These are phyloP conservation scores for Atkinsonella hypoxylon DNA, from an alignment of 2,329 filamentous ascomycete species.

Conservation along the genomic window DNA sequence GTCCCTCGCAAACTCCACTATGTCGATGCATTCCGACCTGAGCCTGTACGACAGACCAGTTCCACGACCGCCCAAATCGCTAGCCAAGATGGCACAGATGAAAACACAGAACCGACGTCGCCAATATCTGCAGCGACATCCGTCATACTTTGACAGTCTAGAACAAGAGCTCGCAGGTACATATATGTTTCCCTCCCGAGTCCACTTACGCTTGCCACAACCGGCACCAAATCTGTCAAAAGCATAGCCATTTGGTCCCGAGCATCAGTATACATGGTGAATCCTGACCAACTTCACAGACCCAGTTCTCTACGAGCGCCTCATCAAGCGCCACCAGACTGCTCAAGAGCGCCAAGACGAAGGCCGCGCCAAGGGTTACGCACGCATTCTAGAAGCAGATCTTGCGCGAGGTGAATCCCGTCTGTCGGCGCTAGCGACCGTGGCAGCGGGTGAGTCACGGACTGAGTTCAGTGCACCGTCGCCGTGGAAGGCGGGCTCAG, in stretches of 20 bases:
- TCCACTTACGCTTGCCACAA: too few relatives aligned
- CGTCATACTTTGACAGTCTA: constrained; percentile 52
- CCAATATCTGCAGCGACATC: constrained; percentile 61
- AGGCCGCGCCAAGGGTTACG: constrained; percentile 63
- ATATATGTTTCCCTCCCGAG: constrained; percentile 6
- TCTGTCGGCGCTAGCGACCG: constrained; percentile 38
- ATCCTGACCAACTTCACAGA: constrained; percentile 30
- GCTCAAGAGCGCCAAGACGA: constrained; percentile 62
- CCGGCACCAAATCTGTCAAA: too few relatives aligned
- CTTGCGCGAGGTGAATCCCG: constrained; percentile 66
- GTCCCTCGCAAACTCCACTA: background rate
- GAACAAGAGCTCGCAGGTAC: constrained; percentile 45
- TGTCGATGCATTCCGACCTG: background rate
- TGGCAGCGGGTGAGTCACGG: constrained; percentile 5
- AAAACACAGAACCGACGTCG: constrained; percentile 64
- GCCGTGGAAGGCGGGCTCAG: background rate
- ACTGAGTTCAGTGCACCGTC: background rate
- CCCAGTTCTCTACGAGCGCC: constrained; percentile 69
- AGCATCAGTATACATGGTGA: background rate
- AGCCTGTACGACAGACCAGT: constrained; percentile 23
- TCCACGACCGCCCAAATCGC: constrained; percentile 32
- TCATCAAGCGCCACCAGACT: constrained; percentile 67
- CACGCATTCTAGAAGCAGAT: constrained; percentile 66
- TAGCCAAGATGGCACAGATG: constrained; percentile 33
- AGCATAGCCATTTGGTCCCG: too few relatives aligned